Evolutionary conservation across 208 protist species (phyloP).

Genomic region (Trypanosoma cruzi): DNA sequence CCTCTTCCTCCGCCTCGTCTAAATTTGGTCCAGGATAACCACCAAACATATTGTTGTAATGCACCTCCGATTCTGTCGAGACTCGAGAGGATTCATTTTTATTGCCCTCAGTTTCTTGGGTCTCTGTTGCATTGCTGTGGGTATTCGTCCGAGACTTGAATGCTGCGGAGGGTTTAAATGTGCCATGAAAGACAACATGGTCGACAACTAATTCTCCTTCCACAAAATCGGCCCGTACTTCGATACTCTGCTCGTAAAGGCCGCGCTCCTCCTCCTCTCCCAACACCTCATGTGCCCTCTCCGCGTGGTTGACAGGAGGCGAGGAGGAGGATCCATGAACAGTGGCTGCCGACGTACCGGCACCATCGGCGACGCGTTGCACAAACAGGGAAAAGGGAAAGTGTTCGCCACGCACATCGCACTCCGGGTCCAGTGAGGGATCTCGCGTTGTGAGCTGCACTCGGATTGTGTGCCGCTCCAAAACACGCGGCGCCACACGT

Average conservation of each 20-base stretch:
- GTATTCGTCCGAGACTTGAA: neutral
- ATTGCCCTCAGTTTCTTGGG: neutral
- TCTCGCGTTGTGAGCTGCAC: slow-evolving; percentile 80
- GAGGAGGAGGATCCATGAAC: too few species aligned
- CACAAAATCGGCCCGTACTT: slow-evolving; percentile 75
- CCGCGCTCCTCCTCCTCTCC: slow-evolving; percentile 34
- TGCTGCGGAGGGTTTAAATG: neutral
- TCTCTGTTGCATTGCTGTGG: slow-evolving; percentile 4
- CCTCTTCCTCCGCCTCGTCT: slow-evolving; percentile 79
- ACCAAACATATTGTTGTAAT: slow-evolving; percentile 66
- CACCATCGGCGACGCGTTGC: slow-evolving; percentile 23
- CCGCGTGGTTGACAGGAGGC: too few species aligned
- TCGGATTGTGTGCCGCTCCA: slow-evolving; percentile 75
- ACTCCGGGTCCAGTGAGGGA: slow-evolving; percentile 85
- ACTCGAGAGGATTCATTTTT: neutral
- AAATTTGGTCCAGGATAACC: slow-evolving; percentile 80
- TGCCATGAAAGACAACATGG: slow-evolving; percentile 70
- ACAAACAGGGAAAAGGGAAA: slow-evolving; percentile 89
- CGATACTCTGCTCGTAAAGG: slow-evolving; percentile 73
- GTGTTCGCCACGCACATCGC: slow-evolving; percentile 83
- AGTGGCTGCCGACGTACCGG: too few species aligned
- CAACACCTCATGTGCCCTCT: too few species aligned
- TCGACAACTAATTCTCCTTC: slow-evolving; percentile 81
- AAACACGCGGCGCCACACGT: slow-evolving; percentile 8
- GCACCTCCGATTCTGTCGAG: slow-evolving; percentile 18